Percentiles rank a stretch among this genome's conserved stretches.
These are phyloP conservation scores for Cladobotryum protrusum DNA, from an alignment of 2,329 filamentous ascomycete species.

Conservation along the genomic window DNA sequence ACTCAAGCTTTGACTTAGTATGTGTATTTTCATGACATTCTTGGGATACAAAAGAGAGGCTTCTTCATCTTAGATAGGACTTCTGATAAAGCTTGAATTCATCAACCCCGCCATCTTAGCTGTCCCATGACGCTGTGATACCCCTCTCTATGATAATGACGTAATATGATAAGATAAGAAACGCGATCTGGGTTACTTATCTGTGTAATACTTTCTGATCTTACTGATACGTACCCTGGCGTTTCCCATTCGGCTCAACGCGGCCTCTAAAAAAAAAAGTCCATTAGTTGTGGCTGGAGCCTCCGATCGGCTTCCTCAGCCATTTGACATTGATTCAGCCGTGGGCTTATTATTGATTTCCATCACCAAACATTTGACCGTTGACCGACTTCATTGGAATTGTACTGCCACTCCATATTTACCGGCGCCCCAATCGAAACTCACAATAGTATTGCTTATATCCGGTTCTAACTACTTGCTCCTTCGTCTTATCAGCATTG, in stretches of 20 bases:
- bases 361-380: too few species aligned
- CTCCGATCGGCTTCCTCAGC: background rate
- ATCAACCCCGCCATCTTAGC: background rate
- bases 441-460: background rate
- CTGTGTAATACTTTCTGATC: background rate
- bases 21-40: too few species aligned
- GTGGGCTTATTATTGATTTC: background rate
- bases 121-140: background rate
- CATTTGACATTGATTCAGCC: too few species aligned
- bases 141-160: background rate
- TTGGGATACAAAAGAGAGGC: too few species aligned
- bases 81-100: background rate
- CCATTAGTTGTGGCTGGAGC: background rate
- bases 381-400: too few species aligned
- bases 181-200: background rate
- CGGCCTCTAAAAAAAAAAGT: background rate
- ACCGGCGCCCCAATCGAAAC: background rate
- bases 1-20: constrained; percentile 43
- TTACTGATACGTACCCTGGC: background rate
- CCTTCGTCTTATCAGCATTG: background rate
- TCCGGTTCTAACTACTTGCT: background rate
- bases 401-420: background rate
- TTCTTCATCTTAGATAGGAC: background rate
- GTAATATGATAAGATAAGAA: constrained; percentile 7
- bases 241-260: background rate